A percentile compares a stretch with the other conserved stretches of the same genome.
Conservation (phyloP, 768 basidiomycete species). For the Podaxis mareebaensis region DNA sequence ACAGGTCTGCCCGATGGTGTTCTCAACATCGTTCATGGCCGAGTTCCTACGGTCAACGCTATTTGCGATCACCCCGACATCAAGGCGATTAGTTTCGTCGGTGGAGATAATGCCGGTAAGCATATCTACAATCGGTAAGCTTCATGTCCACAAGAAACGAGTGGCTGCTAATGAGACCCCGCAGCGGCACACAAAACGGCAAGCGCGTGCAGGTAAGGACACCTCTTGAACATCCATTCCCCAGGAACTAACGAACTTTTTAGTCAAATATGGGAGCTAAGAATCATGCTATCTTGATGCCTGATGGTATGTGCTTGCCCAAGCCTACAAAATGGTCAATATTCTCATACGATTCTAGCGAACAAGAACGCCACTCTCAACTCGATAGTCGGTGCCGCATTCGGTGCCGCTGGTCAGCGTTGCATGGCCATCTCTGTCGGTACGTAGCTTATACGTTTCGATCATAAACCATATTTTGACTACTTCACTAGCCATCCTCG, state of each 20-base stretch:
- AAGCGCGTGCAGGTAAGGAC: constrained; percentile 80
- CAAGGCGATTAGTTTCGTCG: constrained; percentile 96
- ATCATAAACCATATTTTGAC: constrained; percentile 1
- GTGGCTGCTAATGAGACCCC: neutral
- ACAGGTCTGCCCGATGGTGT: constrained; percentile 83
- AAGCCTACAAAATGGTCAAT: neutral
- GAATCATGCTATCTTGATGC: constrained; percentile 92
- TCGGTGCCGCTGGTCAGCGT: constrained; percentile 95
- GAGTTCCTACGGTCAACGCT: constrained; percentile 85
- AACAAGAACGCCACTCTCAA: constrained; percentile 92
- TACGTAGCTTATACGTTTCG: constrained; percentile 31
- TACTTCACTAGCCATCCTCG: constrained; percentile 58
- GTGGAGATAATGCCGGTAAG: constrained; percentile 88
- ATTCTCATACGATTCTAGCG: constrained; percentile 42
- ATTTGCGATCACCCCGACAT: constrained; percentile 92
- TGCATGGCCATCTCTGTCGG: constrained; percentile 97
- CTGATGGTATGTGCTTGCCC: constrained; percentile 66
- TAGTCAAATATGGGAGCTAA: constrained; percentile 85
- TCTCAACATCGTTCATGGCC: constrained; percentile 90
- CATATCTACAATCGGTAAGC: constrained; percentile 87
- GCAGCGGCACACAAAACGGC: constrained; percentile 78
- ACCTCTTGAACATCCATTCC: neutral
- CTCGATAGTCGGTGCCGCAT: constrained; percentile 91
- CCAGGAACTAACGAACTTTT: neutral
- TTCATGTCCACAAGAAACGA: neutral